A percentile compares a stretch with the other conserved stretches of the same genome.
Conservation (phyloP, 2,329 filamentous ascomycete species). For the Hymenoscyphus infarciens region DNA sequence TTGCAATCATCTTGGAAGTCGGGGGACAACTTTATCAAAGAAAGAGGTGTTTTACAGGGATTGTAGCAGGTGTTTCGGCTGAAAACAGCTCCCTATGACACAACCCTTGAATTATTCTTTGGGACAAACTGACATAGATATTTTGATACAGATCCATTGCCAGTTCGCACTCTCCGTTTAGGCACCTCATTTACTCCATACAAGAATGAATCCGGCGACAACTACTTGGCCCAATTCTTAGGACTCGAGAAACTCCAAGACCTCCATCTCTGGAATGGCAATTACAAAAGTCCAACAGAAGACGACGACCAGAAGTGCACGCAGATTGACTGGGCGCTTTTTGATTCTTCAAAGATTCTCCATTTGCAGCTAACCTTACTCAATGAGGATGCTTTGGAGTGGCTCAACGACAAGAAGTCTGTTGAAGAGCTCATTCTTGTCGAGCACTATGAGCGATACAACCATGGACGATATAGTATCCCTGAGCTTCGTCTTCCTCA, state of each 20-base stretch:
- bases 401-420: conserved; percentile 9
- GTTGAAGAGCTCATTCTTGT: conserved; percentile 18
- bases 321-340: conserved; percentile 10
- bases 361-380: conserved; percentile 11
- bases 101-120: background rate
- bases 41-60: no score
- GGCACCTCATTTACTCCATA: conserved; percentile 9
- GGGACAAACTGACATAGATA: background rate
- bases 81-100: no score
- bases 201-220: background rate
- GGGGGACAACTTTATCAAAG: background rate
- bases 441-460: conserved; percentile 13
- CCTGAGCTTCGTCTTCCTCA: conserved; percentile 11
- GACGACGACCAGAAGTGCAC: background rate
- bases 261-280: conserved; percentile 13
- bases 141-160: conserved; percentile 3
- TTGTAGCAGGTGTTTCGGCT: background rate
- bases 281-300: background rate
- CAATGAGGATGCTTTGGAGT: conserved; percentile 1
- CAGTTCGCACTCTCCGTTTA: conserved; percentile 10
- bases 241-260: conserved; percentile 3
- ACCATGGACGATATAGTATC: conserved; percentile 11
- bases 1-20: background rate
- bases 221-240: conserved; percentile 11
- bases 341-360: conserved; percentile 4